Percentiles rank a stretch among this genome's conserved stretches.
Evolutionary conservation across 306 rosid genomes (phyloP).

Genomic region (Prunus armeniaca): DNA sequence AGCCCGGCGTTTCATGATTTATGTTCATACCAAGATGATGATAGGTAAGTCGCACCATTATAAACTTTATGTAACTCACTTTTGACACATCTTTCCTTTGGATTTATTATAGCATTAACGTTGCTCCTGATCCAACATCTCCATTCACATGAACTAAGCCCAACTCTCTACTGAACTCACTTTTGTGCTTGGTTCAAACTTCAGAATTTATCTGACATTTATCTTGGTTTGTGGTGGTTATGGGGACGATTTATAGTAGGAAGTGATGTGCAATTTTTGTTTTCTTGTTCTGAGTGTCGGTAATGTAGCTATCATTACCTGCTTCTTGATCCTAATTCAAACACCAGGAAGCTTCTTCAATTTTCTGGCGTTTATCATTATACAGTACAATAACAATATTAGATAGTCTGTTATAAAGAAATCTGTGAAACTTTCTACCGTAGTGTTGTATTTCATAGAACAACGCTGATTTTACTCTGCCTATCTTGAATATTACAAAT

Average conservation of each 20-base stretch:
- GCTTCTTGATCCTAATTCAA: neutral
- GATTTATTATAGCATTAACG: neutral
- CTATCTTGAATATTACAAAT: neutral
- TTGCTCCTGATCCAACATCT: neutral
- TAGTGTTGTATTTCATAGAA: neutral
- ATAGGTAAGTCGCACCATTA: constrained; percentile 28
- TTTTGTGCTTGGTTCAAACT: neutral
- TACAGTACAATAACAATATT: neutral
- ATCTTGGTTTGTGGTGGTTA: neutral
- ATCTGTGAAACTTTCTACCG: neutral
- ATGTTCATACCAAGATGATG: constrained; percentile 56
- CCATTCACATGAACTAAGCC: neutral
- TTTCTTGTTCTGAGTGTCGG: neutral
- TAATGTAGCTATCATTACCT: neutral
- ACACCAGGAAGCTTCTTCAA: neutral
- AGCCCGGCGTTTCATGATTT: constrained; percentile 49
- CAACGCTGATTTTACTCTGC: neutral
- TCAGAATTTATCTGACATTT: neutral
- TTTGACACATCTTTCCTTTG: neutral
- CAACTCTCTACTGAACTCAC: neutral
- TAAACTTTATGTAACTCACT: neutral
- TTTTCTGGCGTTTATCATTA: neutral
- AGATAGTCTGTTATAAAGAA: neutral
- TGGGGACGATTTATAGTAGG: neutral
- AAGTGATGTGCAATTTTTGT: neutral